phyloP scores from a whole-genome alignment of 23 red algal species.

The Gracilariopsis chorda region DNA sequence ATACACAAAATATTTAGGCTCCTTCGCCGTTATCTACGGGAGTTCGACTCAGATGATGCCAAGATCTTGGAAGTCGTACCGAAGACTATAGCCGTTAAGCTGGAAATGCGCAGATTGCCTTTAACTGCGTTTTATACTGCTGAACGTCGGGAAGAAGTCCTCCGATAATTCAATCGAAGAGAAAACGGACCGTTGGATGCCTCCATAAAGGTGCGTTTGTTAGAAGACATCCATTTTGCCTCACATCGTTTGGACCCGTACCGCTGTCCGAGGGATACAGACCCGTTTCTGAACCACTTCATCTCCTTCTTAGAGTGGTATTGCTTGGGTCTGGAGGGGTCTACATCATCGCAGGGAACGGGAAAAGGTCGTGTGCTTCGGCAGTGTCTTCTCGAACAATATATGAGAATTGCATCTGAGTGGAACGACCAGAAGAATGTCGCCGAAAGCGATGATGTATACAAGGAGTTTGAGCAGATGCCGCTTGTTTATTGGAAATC shows the following conservation, averaged over 20 bases:
- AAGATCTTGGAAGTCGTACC: background rate
- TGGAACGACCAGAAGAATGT: background rate
- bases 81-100: background rate
- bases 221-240: conserved; percentile 22
- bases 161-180: background rate
- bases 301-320: background rate
- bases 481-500: background rate
- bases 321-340: background rate
- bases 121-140: background rate
- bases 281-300: background rate
- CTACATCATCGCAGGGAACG: background rate
- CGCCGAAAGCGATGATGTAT: background rate
- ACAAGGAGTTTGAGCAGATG: background rate
- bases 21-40: background rate
- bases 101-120: background rate
- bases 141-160: background rate
- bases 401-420: background rate
- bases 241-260: background rate
- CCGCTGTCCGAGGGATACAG: background rate
- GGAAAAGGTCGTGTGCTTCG: background rate
- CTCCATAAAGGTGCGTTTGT: background rate
- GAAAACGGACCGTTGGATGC: background rate
- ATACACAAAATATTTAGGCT: background rate
- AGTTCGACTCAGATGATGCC: background rate
- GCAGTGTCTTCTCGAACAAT: background rate